Base-by-base conservation (phyloP, 1,284 basidiomycete species). In the Leccinum pachyderme region DNA sequence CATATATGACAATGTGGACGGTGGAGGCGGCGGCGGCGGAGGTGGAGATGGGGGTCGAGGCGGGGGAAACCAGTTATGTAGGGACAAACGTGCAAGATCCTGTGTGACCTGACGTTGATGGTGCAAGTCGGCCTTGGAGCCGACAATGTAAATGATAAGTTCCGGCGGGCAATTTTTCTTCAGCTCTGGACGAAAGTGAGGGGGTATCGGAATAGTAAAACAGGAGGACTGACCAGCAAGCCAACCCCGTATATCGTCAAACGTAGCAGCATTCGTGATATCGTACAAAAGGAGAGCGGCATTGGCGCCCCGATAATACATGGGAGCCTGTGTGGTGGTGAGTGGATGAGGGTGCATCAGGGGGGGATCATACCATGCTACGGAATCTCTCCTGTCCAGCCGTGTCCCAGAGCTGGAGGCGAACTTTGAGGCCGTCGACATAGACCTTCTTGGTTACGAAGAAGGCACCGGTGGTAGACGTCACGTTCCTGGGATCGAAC, bases 221-320 rank as follows among this genome's bases (percentile, higher is more conserved):
- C 18, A 45, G 5, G 7, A 24, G 24, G 3, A 50, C 58, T 29
- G 58, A 86, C 91, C 94, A 76, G 95, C 91, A 55, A 98, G 81
- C 95, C 96, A 98, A 51, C 90, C 89, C 59, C 89, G 83, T 59
- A 98, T 85, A 72, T 97, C 95, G 58, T 93, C 83, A 76, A 98
- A 96, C 48, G 91, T 92, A 55, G 88, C 79, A 62, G 83, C 80
- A 74, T 92, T 93, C 65, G 97, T 99, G 64, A 99, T 95, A 79
- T 99, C 96, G 76, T 99, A 99, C 64, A 98, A 85, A 59, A 98
- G 82, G 52, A 99, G 85, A 27, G 97, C 96, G 55, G 96, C 96
- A 67, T 96, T 93, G 60, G 95, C 94, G 68, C 95, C 96, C 71
- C 97, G 88, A 81, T 98, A 98, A 80, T 99, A 99, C 91, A 99